A percentile compares a stretch with the other conserved stretches of the same genome.
phyloP scores from a whole-genome alignment of 208 protist species.

The Tritrichomonas foetus region DNA sequence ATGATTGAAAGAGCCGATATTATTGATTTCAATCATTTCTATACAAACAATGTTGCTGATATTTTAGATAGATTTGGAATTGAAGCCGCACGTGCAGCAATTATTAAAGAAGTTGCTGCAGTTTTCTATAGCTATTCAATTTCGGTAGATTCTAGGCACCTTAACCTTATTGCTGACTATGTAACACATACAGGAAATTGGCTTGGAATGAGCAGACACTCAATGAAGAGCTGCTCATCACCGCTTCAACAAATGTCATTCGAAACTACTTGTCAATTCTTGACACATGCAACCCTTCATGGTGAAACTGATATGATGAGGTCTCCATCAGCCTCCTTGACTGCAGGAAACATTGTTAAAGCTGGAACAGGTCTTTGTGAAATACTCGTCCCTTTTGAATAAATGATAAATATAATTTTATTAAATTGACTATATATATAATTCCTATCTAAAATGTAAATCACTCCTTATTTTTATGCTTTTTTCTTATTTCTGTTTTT shows the following conservation, averaged over 20 bases:
- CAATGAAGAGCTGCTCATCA: conserved; percentile 53
- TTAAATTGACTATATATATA: no score
- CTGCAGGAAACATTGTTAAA: conserved; percentile 50
- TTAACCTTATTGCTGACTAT: conserved; percentile 63
- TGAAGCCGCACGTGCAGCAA: conserved; percentile 60
- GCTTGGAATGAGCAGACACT: conserved; percentile 52
- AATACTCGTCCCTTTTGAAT: conserved; percentile 41
- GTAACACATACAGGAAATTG: conserved; percentile 61
- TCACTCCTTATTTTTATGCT: no score
- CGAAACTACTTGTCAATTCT: conserved; percentile 61
- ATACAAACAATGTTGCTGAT: conserved; percentile 57
- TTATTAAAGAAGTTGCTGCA: conserved; percentile 60
- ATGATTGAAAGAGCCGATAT: background rate
- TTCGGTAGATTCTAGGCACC: conserved; percentile 61
- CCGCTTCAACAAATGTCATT: conserved; percentile 61
- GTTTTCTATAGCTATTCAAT: conserved; percentile 68
- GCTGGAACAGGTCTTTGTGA: conserved; percentile 50
- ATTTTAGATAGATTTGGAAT: conserved; percentile 61
- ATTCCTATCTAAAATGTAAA: no score
- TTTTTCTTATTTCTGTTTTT: no score
- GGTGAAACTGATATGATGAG: conserved; percentile 51
- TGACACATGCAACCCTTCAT: conserved; percentile 48
- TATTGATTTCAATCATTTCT: conserved; percentile 48
- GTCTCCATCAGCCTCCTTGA: conserved; percentile 54
- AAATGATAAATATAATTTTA: background rate